Evolutionary conservation across 176 grass and related monocot species (phyloP).

Genomic region (Ananas comosus): DNA sequence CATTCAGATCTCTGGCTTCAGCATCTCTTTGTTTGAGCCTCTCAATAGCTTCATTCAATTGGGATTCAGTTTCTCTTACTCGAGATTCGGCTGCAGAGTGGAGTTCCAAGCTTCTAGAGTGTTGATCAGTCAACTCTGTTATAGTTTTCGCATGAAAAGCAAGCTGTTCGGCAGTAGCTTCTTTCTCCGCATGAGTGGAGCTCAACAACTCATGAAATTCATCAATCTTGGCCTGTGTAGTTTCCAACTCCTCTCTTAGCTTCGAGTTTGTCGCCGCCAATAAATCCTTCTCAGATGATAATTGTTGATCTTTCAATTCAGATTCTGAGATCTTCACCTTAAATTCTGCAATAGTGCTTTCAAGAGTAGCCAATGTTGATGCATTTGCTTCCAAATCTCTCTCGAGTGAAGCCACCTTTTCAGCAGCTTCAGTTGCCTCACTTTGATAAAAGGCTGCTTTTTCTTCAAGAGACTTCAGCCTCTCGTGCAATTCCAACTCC

Average conservation of each 20-base stretch:
- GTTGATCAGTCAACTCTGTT: constrained; percentile 6
- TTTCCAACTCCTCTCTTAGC: constrained; percentile 60
- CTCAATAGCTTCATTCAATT: constrained; percentile 16
- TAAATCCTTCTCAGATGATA: constrained; percentile 35
- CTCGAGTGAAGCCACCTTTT: constrained; percentile 57
- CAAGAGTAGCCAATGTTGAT: constrained; percentile 50
- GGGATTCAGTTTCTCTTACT: constrained; percentile 12
- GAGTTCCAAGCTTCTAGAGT: constrained; percentile 14
- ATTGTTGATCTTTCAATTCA: constrained; percentile 43
- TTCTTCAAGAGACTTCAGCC: constrained; percentile 45
- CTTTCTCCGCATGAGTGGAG: constrained; percentile 29
- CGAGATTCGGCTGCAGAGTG: constrained; percentile 11
- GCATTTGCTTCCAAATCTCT: constrained; percentile 69
- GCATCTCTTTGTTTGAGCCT: constrained; percentile 6
- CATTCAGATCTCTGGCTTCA: constrained; percentile 15
- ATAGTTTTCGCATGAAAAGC: constrained; percentile 11
- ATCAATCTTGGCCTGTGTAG: constrained; percentile 39
- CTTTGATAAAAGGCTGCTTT: constrained; percentile 40
- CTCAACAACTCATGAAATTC: constrained; percentile 49
- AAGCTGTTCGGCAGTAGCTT: constrained; percentile 15
- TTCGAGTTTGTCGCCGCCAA: constrained; percentile 32
- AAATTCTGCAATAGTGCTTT: constrained; percentile 46
- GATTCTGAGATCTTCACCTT: constrained; percentile 39
- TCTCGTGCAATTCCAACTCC: constrained; percentile 45
- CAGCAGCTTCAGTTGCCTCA: constrained; percentile 37